phyloP scores from a whole-genome alignment of 1,284 basidiomycete genomes.

The Austroboletus novae-zelandiae region DNA sequence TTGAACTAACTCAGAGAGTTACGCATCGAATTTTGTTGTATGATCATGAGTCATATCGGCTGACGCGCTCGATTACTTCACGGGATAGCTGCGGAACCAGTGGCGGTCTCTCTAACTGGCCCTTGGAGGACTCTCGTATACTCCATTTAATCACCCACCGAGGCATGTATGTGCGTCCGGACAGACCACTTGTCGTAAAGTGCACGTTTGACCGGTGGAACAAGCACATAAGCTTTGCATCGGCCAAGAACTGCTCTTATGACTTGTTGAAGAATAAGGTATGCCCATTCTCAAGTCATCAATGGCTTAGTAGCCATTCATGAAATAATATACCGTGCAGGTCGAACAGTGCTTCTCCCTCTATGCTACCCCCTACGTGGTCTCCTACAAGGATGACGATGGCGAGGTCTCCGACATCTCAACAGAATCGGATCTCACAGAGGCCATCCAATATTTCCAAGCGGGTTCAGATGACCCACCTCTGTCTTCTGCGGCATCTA shows the following conservation, averaged over 20 bases:
- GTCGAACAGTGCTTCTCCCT: slow-evolving; percentile 82
- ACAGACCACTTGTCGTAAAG: slow-evolving; percentile 72
- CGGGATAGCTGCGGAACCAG: slow-evolving; percentile 21
- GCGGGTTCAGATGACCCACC: slow-evolving; percentile 66
- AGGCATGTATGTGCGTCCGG: slow-evolving; percentile 45
- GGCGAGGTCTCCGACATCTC: slow-evolving; percentile 70
- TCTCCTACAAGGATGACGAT: slow-evolving; percentile 86
- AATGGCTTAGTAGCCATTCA: not conserved
- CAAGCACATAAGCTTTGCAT: slow-evolving; percentile 74
- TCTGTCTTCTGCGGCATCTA: slow-evolving; percentile 67
- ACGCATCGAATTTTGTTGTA: too few relatives aligned
- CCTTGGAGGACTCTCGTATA: too few relatives aligned
- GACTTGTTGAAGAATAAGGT: slow-evolving; percentile 71
- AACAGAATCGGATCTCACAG: slow-evolving; percentile 72
- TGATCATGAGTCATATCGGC: slow-evolving; percentile 11
- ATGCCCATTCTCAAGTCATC: slow-evolving; percentile 12
- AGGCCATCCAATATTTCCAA: slow-evolving; percentile 84
- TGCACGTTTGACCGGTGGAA: slow-evolving; percentile 73
- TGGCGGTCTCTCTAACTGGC: too few relatives aligned
- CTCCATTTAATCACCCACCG: not conserved
- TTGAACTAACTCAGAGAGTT: too few relatives aligned
- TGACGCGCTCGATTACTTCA: slow-evolving; percentile 2
- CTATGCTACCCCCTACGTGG: slow-evolving; percentile 63
- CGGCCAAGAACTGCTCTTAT: slow-evolving; percentile 73
- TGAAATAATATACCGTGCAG: slow-evolving; percentile 36